Percentiles rank a stretch among this genome's conserved stretches.
These are phyloP conservation scores for Alternaria gaisen DNA, from an alignment of 2,329 filamentous ascomycete genomes.

Conservation along the genomic window DNA sequence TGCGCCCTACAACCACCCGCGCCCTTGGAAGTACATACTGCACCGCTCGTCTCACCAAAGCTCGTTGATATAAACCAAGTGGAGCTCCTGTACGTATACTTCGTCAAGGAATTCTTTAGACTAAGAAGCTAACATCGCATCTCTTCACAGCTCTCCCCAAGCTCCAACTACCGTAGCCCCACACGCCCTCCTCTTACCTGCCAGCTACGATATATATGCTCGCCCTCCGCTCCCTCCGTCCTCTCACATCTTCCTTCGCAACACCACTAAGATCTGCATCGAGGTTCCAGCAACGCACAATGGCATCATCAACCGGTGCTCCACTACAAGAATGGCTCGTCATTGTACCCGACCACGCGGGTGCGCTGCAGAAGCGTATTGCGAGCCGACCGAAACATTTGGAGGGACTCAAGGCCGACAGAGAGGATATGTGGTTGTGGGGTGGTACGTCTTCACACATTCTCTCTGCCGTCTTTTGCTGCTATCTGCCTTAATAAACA, in stretches of 20 bases:
- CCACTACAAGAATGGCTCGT: constrained; percentile 59
- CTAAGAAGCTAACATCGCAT: background rate
- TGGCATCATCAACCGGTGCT: constrained; percentile 26
- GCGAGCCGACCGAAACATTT: constrained; percentile 52
- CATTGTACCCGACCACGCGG: constrained; percentile 57
- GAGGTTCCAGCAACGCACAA: constrained; percentile 20
- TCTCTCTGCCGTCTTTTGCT: background rate
- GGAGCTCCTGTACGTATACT: background rate
- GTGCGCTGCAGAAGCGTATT: constrained; percentile 55
- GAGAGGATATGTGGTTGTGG: constrained; percentile 46
- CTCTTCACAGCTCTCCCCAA: background rate
- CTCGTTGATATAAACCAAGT: background rate
- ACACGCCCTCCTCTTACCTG: background rate
- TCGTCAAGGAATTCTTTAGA: background rate
- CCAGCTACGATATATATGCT: constrained; percentile 15
- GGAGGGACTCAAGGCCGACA: constrained; percentile 38
- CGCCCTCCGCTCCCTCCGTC: constrained; percentile 12
- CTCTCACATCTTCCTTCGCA: background rate
- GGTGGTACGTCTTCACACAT: constrained; percentile 36
- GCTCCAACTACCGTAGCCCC: background rate
- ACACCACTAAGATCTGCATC: background rate
- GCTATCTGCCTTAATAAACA: background rate
- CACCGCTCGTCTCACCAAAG: background rate
- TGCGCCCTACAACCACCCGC: constrained; percentile 11
- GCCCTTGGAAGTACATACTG: constrained; percentile 6